Evolutionary conservation across 2,329 filamentous ascomycete species (phyloP).

Genomic region (Fusarium siculi): DNA sequence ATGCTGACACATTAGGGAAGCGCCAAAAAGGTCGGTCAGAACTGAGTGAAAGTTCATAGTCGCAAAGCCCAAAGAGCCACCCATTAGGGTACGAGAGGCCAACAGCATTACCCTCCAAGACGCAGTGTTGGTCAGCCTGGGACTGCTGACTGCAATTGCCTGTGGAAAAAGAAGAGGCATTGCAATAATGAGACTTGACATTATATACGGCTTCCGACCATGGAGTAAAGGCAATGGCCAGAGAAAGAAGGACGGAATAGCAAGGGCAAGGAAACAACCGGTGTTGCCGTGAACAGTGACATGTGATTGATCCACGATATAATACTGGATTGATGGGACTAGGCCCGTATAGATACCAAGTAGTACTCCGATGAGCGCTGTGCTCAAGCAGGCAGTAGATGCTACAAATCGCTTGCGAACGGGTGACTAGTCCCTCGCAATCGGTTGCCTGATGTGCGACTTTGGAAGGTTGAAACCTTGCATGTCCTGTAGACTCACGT

Average conservation of each 20-base stretch:
- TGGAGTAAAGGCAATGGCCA: slow-evolving; percentile 82
- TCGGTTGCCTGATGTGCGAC: slow-evolving; percentile 69
- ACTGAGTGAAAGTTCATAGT: slow-evolving; percentile 81
- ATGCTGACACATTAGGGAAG: slow-evolving; percentile 76
- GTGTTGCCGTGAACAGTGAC: slow-evolving; percentile 78
- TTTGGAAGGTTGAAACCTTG: slow-evolving; percentile 63
- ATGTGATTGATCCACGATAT: slow-evolving; percentile 75
- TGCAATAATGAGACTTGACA: slow-evolving; percentile 73
- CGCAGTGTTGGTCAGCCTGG: slow-evolving; percentile 64
- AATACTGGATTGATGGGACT: slow-evolving; percentile 83
- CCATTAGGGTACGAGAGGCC: slow-evolving; percentile 72
- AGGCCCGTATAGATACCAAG: slow-evolving; percentile 82
- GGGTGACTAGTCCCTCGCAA: slow-evolving; percentile 78
- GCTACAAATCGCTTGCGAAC: slow-evolving; percentile 76
- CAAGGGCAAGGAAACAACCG: slow-evolving; percentile 76
- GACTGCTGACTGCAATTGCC: slow-evolving; percentile 70
- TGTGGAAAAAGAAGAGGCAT: slow-evolving; percentile 82
- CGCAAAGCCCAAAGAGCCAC: slow-evolving; percentile 76
- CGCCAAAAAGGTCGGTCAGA: slow-evolving; percentile 79
- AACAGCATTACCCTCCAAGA: slow-evolving; percentile 71
- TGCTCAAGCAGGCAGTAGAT: slow-evolving; percentile 76
- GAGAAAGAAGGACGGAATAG: slow-evolving; percentile 74
- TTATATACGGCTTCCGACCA: slow-evolving; percentile 80
- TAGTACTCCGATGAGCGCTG: slow-evolving; percentile 75
- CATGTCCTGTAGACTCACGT: slow-evolving; percentile 63